These are phyloP conservation scores for Auricularia heimuer DNA, from an alignment of 768 basidiomycete genomes.

Conservation along the genomic window DNA sequence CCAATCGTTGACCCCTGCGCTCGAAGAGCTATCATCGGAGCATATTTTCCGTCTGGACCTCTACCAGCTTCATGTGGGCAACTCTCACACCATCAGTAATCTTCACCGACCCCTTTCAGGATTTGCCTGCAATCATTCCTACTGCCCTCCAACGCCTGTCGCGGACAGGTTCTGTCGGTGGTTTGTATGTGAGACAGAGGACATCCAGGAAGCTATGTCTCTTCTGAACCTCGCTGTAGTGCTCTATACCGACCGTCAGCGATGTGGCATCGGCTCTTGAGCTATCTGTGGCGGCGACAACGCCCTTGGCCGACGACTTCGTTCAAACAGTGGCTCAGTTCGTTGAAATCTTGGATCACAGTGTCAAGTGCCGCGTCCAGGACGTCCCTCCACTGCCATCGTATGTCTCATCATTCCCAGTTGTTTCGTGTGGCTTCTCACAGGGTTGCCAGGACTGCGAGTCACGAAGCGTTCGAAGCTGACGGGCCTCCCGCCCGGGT, in stretches of 20 bases:
- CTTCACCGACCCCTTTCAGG: no score
- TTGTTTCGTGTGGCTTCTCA: background rate
- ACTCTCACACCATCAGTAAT: background rate
- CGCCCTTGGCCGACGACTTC: background rate
- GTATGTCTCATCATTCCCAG: conserved; percentile 18
- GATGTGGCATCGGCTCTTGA: no score
- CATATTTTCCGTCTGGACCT: conserved; percentile 48
- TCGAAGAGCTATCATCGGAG: conserved; percentile 55
- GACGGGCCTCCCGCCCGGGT: conserved; percentile 36
- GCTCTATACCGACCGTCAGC: no score
- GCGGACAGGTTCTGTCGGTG: no score
- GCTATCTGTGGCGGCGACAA: background rate
- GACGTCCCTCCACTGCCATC: conserved; percentile 46
- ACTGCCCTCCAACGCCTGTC: no score
- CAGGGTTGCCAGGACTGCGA: background rate
- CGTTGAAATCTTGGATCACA: conserved; percentile 36
- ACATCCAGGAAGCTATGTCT: no score
- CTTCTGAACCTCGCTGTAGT: no score
- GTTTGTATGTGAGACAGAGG: no score
- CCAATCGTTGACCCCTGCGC: conserved; percentile 30
- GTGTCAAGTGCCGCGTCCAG: conserved; percentile 57
- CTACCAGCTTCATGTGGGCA: background rate
- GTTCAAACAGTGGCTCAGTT: background rate
- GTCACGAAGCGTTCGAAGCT: background rate
- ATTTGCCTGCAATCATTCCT: no score